A percentile compares a stretch with the other conserved stretches of the same genome.
Evolutionary conservation across 2,329 filamentous ascomycete genomes (phyloP).

Genomic region (Penicillium sp.): DNA sequence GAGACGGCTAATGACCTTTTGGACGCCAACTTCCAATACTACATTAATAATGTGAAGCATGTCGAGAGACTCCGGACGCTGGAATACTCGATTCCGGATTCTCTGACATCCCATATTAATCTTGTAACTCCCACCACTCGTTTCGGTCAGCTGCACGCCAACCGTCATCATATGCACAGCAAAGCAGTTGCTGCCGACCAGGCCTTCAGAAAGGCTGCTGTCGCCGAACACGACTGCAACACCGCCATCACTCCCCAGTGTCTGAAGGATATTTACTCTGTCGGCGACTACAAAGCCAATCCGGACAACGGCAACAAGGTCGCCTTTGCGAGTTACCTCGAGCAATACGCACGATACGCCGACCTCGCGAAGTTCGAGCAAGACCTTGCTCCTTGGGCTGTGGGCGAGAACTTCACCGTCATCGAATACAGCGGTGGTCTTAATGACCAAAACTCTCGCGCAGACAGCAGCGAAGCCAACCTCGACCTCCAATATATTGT

Average conservation of each 20-base stretch:
- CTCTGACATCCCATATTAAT: constrained; percentile 37
- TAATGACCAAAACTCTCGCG: constrained; percentile 35
- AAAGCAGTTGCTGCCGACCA: constrained; percentile 21
- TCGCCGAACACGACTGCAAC: constrained; percentile 38
- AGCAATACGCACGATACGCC: constrained; percentile 49
- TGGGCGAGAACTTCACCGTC: constrained; percentile 46
- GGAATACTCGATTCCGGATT: constrained; percentile 40
- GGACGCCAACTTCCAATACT: constrained; percentile 42
- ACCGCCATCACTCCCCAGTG: constrained; percentile 47
- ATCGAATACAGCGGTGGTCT: constrained; percentile 43
- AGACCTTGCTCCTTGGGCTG: constrained; percentile 40
- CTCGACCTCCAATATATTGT: constrained; percentile 52
- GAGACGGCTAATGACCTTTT: constrained; percentile 38
- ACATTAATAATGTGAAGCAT: constrained; percentile 27
- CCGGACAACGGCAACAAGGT: constrained; percentile 39
- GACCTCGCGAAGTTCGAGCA: constrained; percentile 45
- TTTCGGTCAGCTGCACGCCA: constrained; percentile 37
- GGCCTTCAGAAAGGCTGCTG: constrained; percentile 17
- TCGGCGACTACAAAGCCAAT: constrained; percentile 41
- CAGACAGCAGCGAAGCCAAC: constrained; percentile 49
- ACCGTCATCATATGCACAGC: constrained; percentile 26
- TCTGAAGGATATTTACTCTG: constrained; percentile 48
- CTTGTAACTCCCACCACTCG: constrained; percentile 44
- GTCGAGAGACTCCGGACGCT: constrained; percentile 39
- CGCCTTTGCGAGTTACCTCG: constrained; percentile 49